Evolutionary conservation across 2,329 filamentous ascomycete genomes (phyloP), one percentile per base, ranked within the genome.

Genomic region (Cordyceps militaris): DNA sequence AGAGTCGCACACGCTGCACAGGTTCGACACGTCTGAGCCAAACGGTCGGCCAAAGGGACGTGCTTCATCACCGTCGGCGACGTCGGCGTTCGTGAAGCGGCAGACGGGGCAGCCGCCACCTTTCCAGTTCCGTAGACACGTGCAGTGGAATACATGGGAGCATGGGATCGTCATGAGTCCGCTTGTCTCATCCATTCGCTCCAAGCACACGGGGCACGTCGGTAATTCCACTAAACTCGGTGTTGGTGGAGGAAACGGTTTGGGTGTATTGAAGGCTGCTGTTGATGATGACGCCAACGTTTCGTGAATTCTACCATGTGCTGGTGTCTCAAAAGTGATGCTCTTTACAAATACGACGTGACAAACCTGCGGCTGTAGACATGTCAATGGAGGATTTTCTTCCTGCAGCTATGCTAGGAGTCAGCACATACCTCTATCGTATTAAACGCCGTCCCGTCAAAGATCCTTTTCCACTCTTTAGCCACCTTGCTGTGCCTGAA

Each of bases 101-200:
- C 94, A 99, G 7, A 99, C 91, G 0, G 94, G 94, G 68, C 94
- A 99, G 4, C 93, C 93, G 26, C 86, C 88, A 4, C 93, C 92
- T 68, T 89, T 90, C 94, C 94, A 99, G 69, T 94, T 97, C 67
- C 96, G 89, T 1, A 99, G 79, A 72, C 94, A 99, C 1, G 87
- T 92, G 69, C 94, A 97, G 70, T 99, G 94, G 69, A 99, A 99
- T 53, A 97, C 91, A 66, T 99, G 94, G 67, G 97, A 93, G 69
- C 94, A 99, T 30, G 95, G 86, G 42, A 97, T 97, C 1, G 94
- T 99, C 68, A 99, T 83, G 2, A 99, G 78, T 0, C 94, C 94
- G 0, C 91, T 95, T 0, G 92, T 97, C 70, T 97, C 93, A 67
- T 99, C 94, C 94, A 99, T 99, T 49, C 93, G 87, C 71, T 99